Conservation (phyloP, 2,329 filamentous ascomycete genomes). For the Fusarium citri region DNA sequence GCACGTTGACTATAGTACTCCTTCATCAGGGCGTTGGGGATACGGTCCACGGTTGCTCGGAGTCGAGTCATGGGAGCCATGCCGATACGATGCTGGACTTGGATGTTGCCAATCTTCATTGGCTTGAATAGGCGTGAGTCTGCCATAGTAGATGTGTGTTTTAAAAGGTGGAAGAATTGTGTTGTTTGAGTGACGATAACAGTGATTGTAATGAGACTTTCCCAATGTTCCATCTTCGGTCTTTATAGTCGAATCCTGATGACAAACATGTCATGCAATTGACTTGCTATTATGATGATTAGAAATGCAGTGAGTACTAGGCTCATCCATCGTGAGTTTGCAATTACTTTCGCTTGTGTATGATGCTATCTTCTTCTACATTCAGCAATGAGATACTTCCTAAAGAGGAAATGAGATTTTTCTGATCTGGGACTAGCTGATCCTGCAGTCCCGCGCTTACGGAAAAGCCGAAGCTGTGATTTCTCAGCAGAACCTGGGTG, state of each 20-base stretch:
- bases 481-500: slow-evolving; percentile 7
- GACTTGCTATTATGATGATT: rapidly evolving
- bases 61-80: slow-evolving; percentile 69
- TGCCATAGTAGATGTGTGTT: slow-evolving; percentile 2
- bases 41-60: slow-evolving; percentile 55
- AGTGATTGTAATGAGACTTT: not conserved
- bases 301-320: rapidly evolving
- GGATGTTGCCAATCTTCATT: slow-evolving; percentile 54
- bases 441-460: rapidly evolving
- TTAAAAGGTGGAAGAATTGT: rapidly evolving
- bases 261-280: too few relatives aligned
- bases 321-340: not conserved
- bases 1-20: slow-evolving; percentile 61
- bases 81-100: slow-evolving; percentile 59
- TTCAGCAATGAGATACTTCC: slow-evolving; percentile 13
- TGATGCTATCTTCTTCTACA: not conserved
- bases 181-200: rapidly evolving
- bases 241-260: not conserved
- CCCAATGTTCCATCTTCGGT: rapidly evolving
- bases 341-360: rapidly evolving
- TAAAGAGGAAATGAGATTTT: slow-evolving; percentile 9
- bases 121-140: slow-evolving; percentile 56
- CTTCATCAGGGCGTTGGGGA: slow-evolving; percentile 52
- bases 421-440: not conserved
- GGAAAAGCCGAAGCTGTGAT: not conserved